Evolutionary conservation across 1,284 basidiomycete species (phyloP).

Genomic region (Erythrobasidium hasegawianum): DNA sequence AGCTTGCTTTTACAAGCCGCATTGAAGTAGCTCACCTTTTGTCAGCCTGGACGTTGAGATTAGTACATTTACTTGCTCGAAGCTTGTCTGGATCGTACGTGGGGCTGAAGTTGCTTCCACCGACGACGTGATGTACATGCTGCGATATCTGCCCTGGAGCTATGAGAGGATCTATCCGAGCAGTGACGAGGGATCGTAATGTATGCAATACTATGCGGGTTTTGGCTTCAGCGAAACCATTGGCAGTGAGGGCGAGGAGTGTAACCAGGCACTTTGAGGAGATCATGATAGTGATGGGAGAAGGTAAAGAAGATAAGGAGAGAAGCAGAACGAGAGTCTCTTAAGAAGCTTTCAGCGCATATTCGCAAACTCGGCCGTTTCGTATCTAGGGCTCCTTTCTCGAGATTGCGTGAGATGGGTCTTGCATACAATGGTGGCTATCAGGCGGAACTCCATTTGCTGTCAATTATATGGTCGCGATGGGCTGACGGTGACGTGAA

Average conservation of each 20-base stretch:
- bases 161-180: slow-evolving; percentile 15
- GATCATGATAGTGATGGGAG: neutral
- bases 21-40: too few species aligned
- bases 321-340: neutral
- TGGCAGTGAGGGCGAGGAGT: neutral
- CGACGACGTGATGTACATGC: slow-evolving; percentile 24
- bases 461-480: too few species aligned
- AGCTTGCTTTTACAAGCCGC: too few species aligned
- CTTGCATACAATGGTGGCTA: too few species aligned
- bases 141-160: neutral
- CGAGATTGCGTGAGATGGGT: too few species aligned
- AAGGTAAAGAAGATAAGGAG: neutral
- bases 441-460: too few species aligned
- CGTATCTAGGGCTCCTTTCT: too few species aligned
- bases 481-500: too few species aligned
- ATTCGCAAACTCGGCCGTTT: too few species aligned
- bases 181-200: slow-evolving; percentile 12
- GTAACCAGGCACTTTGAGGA: neutral
- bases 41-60: slow-evolving; percentile 21
- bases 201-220: slow-evolving; percentile 16
- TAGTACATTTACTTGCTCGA: slow-evolving; percentile 8
- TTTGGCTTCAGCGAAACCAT: neutral
- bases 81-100: slow-evolving; percentile 11
- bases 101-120: slow-evolving; percentile 7
- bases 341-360: neutral